Base-by-base conservation (phyloP, 148 eudicot species). In the Rhododendron mucronatum region DNA sequence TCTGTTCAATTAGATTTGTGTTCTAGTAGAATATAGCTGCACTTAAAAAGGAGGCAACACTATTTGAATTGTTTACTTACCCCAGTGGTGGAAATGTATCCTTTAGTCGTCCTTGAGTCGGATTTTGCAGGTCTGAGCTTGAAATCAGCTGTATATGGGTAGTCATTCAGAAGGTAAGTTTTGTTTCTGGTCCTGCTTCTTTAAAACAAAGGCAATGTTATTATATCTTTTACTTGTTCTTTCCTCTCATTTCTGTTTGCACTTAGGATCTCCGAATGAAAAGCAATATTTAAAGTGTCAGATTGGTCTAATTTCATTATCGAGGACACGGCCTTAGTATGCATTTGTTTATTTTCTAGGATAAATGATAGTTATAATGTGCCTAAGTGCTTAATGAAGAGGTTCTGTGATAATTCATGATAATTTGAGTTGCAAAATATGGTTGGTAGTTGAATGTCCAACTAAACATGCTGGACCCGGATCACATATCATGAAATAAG, bases 141-240 rank as follows among this genome's bases (percentile, higher is more conserved):
- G 89, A 87, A 76, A 82, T 87, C 81, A 78, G 59, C 95, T 93
- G 87, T 63, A 74, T 23, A 75, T 63, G 87, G 59, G 76, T 41
- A 59, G 67, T 30, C 47, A 88, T 35, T 83, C 69, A 85, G 77
- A 87, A 53, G 63, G 80, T 81, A 76, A 74, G 44, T 20, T 48
- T 39, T 74, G 44, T 41, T 50, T 48, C 35, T 39, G 39, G 44
- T 65, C 39, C 20, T 16, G 35, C 83, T 15, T 50, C 45, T 48
- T 84, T 28, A 78, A 78, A 84, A 18, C 65, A 18, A 59, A 87
- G 11, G 30, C 33, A 23, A 37, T 65, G 7, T 51, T 2, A 3
- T 28, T 26, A 53, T 26, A 65, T 65, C 30, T n/a, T 55, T 65
- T n/a, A n/a, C 33, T n/a, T 20, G 13, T 45, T 3, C 33, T 69